Base-by-base conservation (phyloP, 1,139 yeast species). In the Geotrichum candidum region DNA sequence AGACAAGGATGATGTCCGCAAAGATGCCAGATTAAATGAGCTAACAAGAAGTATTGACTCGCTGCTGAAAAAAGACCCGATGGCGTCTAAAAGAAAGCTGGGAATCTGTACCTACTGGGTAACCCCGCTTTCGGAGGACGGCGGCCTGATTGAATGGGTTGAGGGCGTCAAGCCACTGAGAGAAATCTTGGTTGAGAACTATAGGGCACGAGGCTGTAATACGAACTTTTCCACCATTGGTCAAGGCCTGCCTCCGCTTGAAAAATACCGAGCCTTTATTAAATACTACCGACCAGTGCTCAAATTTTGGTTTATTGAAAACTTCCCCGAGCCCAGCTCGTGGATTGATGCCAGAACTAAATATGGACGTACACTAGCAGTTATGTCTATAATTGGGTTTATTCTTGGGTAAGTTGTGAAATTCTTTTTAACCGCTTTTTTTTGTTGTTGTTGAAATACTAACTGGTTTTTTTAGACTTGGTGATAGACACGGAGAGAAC, bases 361-460 rank as follows among this genome's bases (percentile, higher is more conserved):
- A 33, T 95, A 84, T 71, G 85, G 90, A 0, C 79, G 96, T 60
- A 86, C 97, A 0, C 78, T 90, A 33, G 97, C 98, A 0, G 99
- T 92, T 0, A 95, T 95, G 99, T 92, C 98, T 0, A 91, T 95
- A 79, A 96, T 94, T 7, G 99, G 99, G 0, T 90, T 89, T 72
- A 85, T 94, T 62, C 66, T 78, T 9, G 82, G 78, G 58, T 62
- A 57, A 46, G 61, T 31, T 52, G n/a, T 15, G 23, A 35, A n/a
- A 18, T 33, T 23, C 13, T 23, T 54, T 18, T 18, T 33, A 6
- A 27, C n/a, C 35, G 18, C 6, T 31, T 2, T 22, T 27, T 22
- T 38, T 51, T 7, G 1, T 27, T 53, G 29, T 15, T n/a, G 3
- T 25, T 25, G 5, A 5, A 13, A 27, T 48, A 23, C 79, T 88